Base-by-base conservation (phyloP, 306 rosid species). In the Hippophae tibetana region DNA sequence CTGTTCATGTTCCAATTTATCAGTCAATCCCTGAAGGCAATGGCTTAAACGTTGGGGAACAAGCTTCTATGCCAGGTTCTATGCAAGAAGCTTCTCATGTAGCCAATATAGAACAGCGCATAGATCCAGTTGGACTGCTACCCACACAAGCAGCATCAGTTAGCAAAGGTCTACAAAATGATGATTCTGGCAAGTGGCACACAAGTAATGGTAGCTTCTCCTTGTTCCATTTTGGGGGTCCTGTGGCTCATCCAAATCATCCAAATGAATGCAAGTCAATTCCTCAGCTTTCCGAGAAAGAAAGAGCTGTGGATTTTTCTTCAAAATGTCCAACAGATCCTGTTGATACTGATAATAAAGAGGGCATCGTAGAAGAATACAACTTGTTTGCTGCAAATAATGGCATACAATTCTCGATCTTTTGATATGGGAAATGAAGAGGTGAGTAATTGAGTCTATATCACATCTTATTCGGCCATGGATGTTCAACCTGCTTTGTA, bases 161-260 rank as follows among this genome's bases (percentile, higher is more conserved):
- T 11, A 78, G 77, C 73, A 84, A 82, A 60, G 51, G 23, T 59
- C 57, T 65, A 47, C 73, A 61, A 56, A 78, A 63, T 13, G 76
- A 85, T 63, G 66, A 61, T 66, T 67, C 79, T 72, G 74, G 82
- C 62, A 87, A 74, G 67, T 62, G 67, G 47, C 78, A 68, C 23
- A 69, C 38, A 31, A 31, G 69, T n/a, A 76, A 79, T 56, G 18
- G 66, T 63, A 70, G 79, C 55, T 93, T 93, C 74, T 93, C 99
- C 58, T 80, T 93, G 65, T 93, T 93, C 80, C 97, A 86, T 81
- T 89, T 78, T 70, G 98, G 86, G 10, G 97, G 95, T 41, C 99
- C 99, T 60, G 84, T 83, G 31, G 95, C 84, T 52, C 83, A 76
- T 65, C 81, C 99, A 47, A 56, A 72, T 52, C 83, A 76, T 65